Evolutionary conservation across 495 filamentous ascomycete species (phyloP).

Genomic region (Penicillium psychrofluorescens): DNA sequence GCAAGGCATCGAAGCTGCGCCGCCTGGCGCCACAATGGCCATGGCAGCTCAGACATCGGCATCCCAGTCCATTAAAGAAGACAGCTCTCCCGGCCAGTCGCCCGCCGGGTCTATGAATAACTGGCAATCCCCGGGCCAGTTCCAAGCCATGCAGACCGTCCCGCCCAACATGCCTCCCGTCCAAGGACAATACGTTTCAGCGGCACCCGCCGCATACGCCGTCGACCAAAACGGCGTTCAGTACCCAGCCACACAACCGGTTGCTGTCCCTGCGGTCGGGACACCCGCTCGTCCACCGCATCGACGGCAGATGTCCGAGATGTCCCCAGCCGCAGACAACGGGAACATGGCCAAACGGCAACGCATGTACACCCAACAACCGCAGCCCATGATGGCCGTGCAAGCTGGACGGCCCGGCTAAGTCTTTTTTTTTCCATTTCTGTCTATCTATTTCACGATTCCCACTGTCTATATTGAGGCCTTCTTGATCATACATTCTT

Average conservation of each 20-base stretch:
- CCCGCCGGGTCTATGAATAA: slow-evolving; percentile 59
- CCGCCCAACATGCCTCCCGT: slow-evolving; percentile 40
- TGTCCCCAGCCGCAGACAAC: slow-evolving; percentile 50
- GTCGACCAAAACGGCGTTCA: slow-evolving; percentile 47
- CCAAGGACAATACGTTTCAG: slow-evolving; percentile 44
- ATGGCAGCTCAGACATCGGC: slow-evolving; percentile 45
- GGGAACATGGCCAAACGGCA: slow-evolving; percentile 52
- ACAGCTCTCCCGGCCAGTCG: slow-evolving; percentile 72
- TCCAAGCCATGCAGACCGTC: slow-evolving; percentile 56
- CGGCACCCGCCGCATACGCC: slow-evolving; percentile 34
- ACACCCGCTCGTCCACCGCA: slow-evolving; percentile 37
- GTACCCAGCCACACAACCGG: slow-evolving; percentile 39
- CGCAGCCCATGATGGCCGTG: slow-evolving; percentile 39
- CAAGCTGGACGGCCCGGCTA: slow-evolving; percentile 32
- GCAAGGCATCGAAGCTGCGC: slow-evolving; percentile 49
- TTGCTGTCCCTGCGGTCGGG: slow-evolving; percentile 39
- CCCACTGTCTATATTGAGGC: slow-evolving; percentile 17
- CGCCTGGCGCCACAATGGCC: slow-evolving; percentile 41
- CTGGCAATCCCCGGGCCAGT: slow-evolving; percentile 70
- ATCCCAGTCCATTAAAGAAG: slow-evolving; percentile 66
- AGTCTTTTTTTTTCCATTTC: slow-evolving; percentile 2
- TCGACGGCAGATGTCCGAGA: slow-evolving; percentile 60
- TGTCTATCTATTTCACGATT: not conserved
- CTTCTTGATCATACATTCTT: slow-evolving; percentile 17
- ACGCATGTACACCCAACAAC: slow-evolving; percentile 50